Conservation (phyloP, 768 basidiomycete species). For the Filobasidium wieringae region DNA sequence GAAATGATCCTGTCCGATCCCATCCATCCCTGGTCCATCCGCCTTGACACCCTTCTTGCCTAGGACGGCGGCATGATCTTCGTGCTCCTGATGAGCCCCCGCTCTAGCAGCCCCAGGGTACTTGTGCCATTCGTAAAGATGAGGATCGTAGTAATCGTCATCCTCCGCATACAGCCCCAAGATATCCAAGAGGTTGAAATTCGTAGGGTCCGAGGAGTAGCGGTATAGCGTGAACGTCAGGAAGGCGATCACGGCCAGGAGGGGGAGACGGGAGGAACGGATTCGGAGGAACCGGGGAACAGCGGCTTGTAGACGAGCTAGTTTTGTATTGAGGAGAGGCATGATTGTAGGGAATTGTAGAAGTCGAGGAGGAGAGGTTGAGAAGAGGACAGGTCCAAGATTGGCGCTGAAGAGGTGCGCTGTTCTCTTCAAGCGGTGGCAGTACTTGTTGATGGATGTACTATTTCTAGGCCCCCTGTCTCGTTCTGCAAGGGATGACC, state of each 20-base stretch:
- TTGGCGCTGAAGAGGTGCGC: too few species aligned
- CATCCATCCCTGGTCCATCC: not conserved
- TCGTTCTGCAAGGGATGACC: too few species aligned
- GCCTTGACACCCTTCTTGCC: not conserved
- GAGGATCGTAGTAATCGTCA: not conserved
- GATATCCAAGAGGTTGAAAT: not conserved
- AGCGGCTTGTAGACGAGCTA: not conserved
- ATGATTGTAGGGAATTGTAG: too few species aligned
- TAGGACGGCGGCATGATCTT: not conserved
- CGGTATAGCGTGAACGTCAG: constrained; percentile 3
- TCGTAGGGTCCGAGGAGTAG: constrained; percentile 1
- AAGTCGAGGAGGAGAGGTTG: too few species aligned
- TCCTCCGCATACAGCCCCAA: constrained; percentile 3
- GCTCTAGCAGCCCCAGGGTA: constrained; percentile 7
- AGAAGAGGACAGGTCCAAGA: too few species aligned
- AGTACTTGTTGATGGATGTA: too few species aligned
- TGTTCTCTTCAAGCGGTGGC: too few species aligned
- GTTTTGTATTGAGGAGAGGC: not conserved
- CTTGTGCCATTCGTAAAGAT: constrained; percentile 11
- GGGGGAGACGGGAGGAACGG: constrained; percentile 17
- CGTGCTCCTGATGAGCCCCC: constrained; percentile 2
- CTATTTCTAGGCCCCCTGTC: too few species aligned
- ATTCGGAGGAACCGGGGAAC: constrained; percentile 12
- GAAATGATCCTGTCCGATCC: not conserved
- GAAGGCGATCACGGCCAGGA: constrained; percentile 15